Base-by-base conservation (phyloP, 768 basidiomycete genomes). In the Leccinum obscurum region DNA sequence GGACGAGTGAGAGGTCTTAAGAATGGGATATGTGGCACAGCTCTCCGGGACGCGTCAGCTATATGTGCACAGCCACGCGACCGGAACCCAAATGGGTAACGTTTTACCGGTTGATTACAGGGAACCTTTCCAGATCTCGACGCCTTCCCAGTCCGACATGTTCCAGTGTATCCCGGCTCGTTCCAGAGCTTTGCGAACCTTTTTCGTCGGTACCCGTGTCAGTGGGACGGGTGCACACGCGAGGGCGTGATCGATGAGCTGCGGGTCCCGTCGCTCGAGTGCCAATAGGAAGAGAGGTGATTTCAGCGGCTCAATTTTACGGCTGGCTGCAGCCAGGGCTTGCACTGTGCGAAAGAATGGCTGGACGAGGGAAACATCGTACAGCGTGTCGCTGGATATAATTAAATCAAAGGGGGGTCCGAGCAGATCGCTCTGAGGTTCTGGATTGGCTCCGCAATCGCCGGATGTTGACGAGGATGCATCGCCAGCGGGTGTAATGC, bases 371-470 rank as follows among this genome's bases (percentile, higher is more conserved):
- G 81, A 75, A 3, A 78, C 67, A 28, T 78, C 70, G 72, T 94
- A 95, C 41, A 95, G 76, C 0, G 94, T 95, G 73, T 96, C 94
- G 55, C 93, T 87, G 11, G 92, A 85, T 55, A 90, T 72, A 64
- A 97, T 86, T 65, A 93, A 78, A 73, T 92, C 87, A 76, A 88
- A 90, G 1, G 86, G 86, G 8, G 86, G 83, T 17, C 65, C 64
- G 14, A 85, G 77, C 48, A 66, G 48, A 39, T 64, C 52, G 17
- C 32, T 4, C 9, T 10, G 39, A 14, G 15, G 11, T 32, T 58
- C 62, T 65, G 60, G 54, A 34, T 56, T 24, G 67, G 62, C n/a
- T 65, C 62, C 59, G 48, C 53, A 3, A n/a, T 51, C 39, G 35
- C 67, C 62, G 49, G 62, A 56, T 15, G 63, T 44, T n/a, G 41